Percentiles rank a stretch among this genome's conserved stretches.
Conservation (phyloP, 2,329 filamentous ascomycete species). For the Aspergillus ustus region DNA sequence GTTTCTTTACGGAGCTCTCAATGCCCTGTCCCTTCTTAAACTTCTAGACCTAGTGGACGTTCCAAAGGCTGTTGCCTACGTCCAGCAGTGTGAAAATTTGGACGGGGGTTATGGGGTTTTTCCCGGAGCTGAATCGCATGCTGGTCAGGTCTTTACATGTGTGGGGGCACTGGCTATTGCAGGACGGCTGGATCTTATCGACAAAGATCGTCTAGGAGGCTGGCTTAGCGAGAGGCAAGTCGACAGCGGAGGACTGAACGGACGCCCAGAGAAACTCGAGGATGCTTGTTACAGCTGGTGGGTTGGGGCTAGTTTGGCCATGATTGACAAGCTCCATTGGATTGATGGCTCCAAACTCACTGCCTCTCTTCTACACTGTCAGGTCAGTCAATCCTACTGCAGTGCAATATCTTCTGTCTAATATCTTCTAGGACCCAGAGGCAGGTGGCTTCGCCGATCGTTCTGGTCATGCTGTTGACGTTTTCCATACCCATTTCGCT, state of each 20-base stretch:
- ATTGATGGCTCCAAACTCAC: conserved; percentile 82
- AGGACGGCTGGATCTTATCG: conserved; percentile 77
- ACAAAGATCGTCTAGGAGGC: conserved; percentile 78
- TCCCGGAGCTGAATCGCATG: conserved; percentile 91
- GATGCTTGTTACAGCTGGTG: conserved; percentile 99
- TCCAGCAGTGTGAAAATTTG: conserved; percentile 85
- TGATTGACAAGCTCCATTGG: conserved; percentile 88
- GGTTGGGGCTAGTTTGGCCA: conserved; percentile 89
- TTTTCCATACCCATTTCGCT: conserved; percentile 93
- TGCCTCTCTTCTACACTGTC: conserved; percentile 82
- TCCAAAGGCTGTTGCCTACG: conserved; percentile 75
- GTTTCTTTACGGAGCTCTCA: conserved; percentile 89
- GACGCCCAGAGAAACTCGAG: conserved; percentile 90
- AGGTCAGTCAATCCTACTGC: conserved; percentile 53
- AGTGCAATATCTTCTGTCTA: conserved; percentile 2
- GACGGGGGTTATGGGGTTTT: conserved; percentile 91
- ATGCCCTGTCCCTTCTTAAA: conserved; percentile 82
- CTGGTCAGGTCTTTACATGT: conserved; percentile 95
- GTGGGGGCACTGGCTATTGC: conserved; percentile 85
- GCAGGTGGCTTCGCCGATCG: conserved; percentile 85
- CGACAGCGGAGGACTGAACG: conserved; percentile 85
- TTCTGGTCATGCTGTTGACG: conserved; percentile 93
- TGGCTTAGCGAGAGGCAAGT: conserved; percentile 96
- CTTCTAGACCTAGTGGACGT: conserved; percentile 76
- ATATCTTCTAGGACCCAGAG: conserved; percentile 67